Evolutionary conservation across 257 asterid genomes (phyloP).

Genomic region (Nicotiana noctiflora): DNA sequence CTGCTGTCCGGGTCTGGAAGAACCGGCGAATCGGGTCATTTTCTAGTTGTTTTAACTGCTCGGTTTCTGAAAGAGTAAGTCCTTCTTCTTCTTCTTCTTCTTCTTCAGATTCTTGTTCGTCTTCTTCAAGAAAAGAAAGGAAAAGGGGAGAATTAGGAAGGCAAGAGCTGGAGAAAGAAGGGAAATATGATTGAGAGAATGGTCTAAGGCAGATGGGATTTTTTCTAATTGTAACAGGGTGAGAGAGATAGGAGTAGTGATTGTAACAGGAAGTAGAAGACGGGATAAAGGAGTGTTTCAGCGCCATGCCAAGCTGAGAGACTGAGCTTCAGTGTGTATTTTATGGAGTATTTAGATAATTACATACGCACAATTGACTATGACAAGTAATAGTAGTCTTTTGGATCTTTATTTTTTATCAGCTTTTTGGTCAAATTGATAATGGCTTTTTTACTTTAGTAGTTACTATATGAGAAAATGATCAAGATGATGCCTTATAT

Average conservation of each 20-base stretch:
- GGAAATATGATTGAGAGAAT: conserved; percentile 23
- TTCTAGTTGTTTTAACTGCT: not conserved
- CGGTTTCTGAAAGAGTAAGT: not conserved
- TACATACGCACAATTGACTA: no score
- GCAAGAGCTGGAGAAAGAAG: conserved; percentile 24
- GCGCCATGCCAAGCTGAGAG: not conserved
- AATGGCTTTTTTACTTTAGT: no score
- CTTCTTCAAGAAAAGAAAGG: conserved; percentile 55
- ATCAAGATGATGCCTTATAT: no score
- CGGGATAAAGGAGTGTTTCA: not conserved
- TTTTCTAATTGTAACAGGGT: conserved; percentile 25
- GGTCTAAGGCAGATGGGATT: conserved; percentile 11
- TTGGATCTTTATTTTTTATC: no score
- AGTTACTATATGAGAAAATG: no score
- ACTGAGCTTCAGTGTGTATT: no score
- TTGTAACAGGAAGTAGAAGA: conserved; percentile 22
- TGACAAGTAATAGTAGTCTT: no score
- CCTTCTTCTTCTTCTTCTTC: conserved; percentile 7
- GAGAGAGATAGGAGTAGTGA: conserved; percentile 14
- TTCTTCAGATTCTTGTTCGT: conserved; percentile 13
- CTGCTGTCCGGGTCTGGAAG: conserved; percentile 43
- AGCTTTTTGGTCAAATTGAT: no score
- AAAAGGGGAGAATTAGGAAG: conserved; percentile 40
- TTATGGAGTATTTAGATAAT: no score
- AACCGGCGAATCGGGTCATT: conserved; percentile 68